Evolutionary conservation across 2,329 filamentous ascomycete genomes (phyloP).

Genomic region (Curvularia sp.): DNA sequence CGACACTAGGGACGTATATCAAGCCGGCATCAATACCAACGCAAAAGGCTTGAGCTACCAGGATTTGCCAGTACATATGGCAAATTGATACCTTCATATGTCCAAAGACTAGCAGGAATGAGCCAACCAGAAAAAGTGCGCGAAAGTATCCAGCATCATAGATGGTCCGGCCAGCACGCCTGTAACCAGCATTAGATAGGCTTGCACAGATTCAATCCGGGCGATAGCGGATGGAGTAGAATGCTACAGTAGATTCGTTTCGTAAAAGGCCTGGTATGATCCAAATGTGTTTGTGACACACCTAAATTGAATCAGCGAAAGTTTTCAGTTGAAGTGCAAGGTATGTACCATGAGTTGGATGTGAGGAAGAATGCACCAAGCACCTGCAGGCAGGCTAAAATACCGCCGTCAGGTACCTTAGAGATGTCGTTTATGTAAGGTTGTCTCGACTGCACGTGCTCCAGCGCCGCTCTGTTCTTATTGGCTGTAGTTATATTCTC

Average conservation of each 20-base stretch:
- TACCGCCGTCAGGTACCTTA: slow-evolving; percentile 55
- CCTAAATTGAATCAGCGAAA: background rate
- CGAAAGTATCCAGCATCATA: slow-evolving; percentile 60
- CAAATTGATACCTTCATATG: slow-evolving; percentile 61
- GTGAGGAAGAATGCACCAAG: slow-evolving; percentile 56
- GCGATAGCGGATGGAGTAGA: slow-evolving; percentile 55
- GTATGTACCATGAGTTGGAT: slow-evolving; percentile 53
- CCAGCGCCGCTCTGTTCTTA: slow-evolving; percentile 14
- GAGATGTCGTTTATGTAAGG: slow-evolving; percentile 52
- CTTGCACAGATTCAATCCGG: slow-evolving; percentile 59
- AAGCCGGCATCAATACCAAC: slow-evolving; percentile 56
- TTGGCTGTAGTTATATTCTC: slow-evolving; percentile 23
- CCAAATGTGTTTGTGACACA: slow-evolving; percentile 57
- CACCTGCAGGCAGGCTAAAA: slow-evolving; percentile 58
- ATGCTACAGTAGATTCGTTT: slow-evolving; percentile 49
- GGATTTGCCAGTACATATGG: slow-evolving; percentile 57
- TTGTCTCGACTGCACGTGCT: slow-evolving; percentile 28
- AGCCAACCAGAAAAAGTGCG: slow-evolving; percentile 52
- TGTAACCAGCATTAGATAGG: slow-evolving; percentile 57
- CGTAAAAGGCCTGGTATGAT: slow-evolving; percentile 58
- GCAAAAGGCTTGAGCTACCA: slow-evolving; percentile 59
- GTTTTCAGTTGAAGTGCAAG: background rate
- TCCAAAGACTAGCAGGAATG: slow-evolving; percentile 56
- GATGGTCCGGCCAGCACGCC: slow-evolving; percentile 57
- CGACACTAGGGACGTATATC: slow-evolving; percentile 55